phyloP scores from a whole-genome alignment of 108 stramenopile species.

The Nitzschia sp. region DNA sequence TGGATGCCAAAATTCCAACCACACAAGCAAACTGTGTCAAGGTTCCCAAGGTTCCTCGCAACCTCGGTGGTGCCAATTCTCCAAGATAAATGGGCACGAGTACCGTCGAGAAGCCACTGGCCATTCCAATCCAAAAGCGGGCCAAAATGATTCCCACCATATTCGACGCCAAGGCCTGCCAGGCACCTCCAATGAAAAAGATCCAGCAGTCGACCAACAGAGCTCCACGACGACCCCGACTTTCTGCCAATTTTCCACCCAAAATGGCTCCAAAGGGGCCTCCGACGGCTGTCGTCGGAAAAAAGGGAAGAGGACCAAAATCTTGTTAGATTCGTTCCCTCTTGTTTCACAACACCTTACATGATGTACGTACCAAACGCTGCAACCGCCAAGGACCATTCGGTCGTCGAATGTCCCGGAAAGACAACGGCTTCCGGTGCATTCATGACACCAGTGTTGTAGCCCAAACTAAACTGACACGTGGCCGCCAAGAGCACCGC shows the following conservation, averaged over 20 bases:
- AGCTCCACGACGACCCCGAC: slow-evolving; percentile 69
- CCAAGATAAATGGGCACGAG: slow-evolving; percentile 94
- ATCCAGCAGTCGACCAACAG: slow-evolving; percentile 67
- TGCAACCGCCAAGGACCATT: slow-evolving; percentile 55
- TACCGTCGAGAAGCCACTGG: slow-evolving; percentile 82
- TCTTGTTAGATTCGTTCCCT: background rate
- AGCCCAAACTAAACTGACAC: slow-evolving; percentile 74
- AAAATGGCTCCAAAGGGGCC: slow-evolving; percentile 76
- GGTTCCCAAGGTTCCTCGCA: slow-evolving; percentile 93
- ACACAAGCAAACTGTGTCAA: slow-evolving; percentile 93
- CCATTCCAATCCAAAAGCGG: slow-evolving; percentile 88
- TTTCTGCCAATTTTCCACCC: slow-evolving; percentile 66
- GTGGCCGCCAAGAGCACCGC: slow-evolving; percentile 67
- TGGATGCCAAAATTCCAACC: slow-evolving; percentile 83
- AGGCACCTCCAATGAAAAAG: slow-evolving; percentile 67
- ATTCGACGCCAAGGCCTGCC: slow-evolving; percentile 63
- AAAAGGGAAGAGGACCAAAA: background rate
- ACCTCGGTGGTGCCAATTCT: slow-evolving; percentile 89
- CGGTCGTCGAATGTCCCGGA: slow-evolving; percentile 67
- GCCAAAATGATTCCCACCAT: slow-evolving; percentile 73
- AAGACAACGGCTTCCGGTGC: slow-evolving; percentile 76
- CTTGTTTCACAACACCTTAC: too few species aligned
- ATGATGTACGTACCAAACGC: background rate
- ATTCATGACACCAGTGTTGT: slow-evolving; percentile 84
- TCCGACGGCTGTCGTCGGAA: slow-evolving; percentile 33